phyloP scores from a whole-genome alignment of 495 filamentous ascomycete species.

The Talaromyces trachyspermus region DNA sequence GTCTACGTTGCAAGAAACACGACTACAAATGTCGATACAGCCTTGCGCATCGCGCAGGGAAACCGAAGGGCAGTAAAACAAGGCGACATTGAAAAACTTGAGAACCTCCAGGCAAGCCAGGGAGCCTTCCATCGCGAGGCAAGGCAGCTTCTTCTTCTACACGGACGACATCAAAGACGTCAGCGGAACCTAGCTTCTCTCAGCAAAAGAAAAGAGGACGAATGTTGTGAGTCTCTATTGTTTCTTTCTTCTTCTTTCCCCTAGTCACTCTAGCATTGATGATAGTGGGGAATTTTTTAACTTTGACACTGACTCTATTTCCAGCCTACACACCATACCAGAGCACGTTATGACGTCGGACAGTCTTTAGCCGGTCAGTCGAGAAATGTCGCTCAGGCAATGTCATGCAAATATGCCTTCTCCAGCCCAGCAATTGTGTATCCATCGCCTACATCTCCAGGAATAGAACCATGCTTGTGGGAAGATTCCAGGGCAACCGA shows the following conservation, averaged over 20 bases:
- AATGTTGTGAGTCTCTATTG: background rate
- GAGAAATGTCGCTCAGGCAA: background rate
- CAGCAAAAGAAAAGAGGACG: conserved; percentile 1
- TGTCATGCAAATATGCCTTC: background rate
- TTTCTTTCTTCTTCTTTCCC: no score
- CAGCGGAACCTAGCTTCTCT: background rate
- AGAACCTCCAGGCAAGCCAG: conserved; percentile 29
- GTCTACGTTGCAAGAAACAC: conserved; percentile 37
- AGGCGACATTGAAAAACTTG: conserved; percentile 37
- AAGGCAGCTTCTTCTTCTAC: conserved; percentile 3
- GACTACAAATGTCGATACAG: conserved; percentile 39
- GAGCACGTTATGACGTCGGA: conserved; percentile 1
- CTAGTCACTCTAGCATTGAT: no score
- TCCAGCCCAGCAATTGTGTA: background rate
- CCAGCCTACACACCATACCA: conserved; percentile 14
- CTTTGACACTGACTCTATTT: conserved; percentile 3
- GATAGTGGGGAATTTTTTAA: no score
- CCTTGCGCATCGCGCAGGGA: conserved; percentile 39
- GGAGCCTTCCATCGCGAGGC: conserved; percentile 7
- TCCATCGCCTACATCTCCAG: conserved; percentile 4
- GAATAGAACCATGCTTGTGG: background rate
- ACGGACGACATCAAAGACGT: background rate
- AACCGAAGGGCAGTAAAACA: conserved; percentile 44
- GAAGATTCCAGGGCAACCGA: background rate
- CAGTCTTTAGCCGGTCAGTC: background rate